Evolutionary conservation across 257 asterid species (phyloP).

Genomic region (Solanum habrochaites): DNA sequence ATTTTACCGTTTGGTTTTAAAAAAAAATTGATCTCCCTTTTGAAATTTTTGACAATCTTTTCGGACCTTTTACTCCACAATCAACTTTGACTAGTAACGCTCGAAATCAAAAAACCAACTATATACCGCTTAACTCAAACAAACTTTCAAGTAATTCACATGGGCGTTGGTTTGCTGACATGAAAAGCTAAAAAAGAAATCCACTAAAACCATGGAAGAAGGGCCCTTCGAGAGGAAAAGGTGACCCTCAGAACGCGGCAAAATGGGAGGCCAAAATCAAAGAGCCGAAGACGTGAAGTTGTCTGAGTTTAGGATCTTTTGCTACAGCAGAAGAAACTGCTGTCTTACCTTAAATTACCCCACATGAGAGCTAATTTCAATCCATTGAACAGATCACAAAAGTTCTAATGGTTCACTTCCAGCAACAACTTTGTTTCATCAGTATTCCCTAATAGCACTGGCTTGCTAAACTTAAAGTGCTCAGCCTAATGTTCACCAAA

Average conservation of each 20-base stretch:
- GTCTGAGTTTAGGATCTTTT: constrained; percentile 91
- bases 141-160: not conserved
- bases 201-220: constrained; percentile 92
- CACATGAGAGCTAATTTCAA: constrained; percentile 50
- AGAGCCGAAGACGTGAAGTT: constrained; percentile 73
- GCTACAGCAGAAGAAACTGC: constrained; percentile 93
- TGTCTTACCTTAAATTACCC: too few species aligned
- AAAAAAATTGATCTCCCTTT: too few species aligned
- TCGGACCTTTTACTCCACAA: too few species aligned
- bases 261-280: constrained; percentile 71
- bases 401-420: constrained; percentile 87
- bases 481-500: constrained; percentile 82
- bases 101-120: not conserved
- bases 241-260: constrained; percentile 91
- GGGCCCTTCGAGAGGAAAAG: constrained; percentile 89
- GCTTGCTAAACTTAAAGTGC: constrained; percentile 66
- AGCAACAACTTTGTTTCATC: constrained; percentile 19
- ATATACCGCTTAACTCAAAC: not conserved
- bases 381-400: constrained; percentile 80
- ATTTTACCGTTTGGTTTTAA: too few species aligned
- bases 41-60: too few species aligned
- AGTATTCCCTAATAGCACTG: constrained; percentile 31
- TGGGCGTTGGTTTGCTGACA: constrained; percentile 22
- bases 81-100: not conserved
- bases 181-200: constrained; percentile 29